These are phyloP conservation scores for Lanmaoa pseudosensibilis DNA, from an alignment of 768 basidiomycete species.

Conservation along the genomic window DNA sequence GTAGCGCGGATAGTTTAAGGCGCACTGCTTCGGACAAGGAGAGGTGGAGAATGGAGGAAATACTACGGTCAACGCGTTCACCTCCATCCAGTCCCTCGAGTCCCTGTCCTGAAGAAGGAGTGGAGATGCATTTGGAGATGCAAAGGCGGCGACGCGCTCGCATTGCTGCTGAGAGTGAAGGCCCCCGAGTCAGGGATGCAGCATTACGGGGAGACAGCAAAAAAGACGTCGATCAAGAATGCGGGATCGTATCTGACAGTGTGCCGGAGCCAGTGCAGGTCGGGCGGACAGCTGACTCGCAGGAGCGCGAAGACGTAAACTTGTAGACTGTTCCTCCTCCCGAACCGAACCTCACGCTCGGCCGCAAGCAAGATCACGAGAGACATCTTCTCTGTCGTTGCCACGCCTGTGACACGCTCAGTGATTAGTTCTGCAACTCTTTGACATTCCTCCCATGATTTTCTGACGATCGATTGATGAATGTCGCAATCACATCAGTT, in stretches of 20 bases:
- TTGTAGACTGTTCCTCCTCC: neutral
- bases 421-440: neutral
- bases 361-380: neutral
- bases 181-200: neutral
- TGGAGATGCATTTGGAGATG: neutral
- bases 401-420: conserved; percentile 1
- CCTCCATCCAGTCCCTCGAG: conserved; percentile 1
- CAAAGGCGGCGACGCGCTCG: neutral
- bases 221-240: neutral
- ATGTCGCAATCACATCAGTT: neutral
- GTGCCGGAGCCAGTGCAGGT: neutral
- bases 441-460: neutral
- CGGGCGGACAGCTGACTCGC: neutral
- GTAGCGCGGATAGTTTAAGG: conserved; percentile 1
- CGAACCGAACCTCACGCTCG: neutral
- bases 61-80: conserved; percentile 16
- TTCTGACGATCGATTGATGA: neutral
- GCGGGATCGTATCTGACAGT: neutral
- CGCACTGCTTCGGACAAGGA: conserved; percentile 26
- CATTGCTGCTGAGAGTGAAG: neutral
- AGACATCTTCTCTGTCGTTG: neutral
- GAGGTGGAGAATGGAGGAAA: conserved; percentile 27
- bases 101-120: conserved; percentile 1
- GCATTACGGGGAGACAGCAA: neutral
- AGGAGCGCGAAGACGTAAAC: neutral